A percentile compares a stretch with the other conserved stretches of the same genome.
Conservation (phyloP, 345 rosid species). For the Euphorbia pulcherrima region DNA sequence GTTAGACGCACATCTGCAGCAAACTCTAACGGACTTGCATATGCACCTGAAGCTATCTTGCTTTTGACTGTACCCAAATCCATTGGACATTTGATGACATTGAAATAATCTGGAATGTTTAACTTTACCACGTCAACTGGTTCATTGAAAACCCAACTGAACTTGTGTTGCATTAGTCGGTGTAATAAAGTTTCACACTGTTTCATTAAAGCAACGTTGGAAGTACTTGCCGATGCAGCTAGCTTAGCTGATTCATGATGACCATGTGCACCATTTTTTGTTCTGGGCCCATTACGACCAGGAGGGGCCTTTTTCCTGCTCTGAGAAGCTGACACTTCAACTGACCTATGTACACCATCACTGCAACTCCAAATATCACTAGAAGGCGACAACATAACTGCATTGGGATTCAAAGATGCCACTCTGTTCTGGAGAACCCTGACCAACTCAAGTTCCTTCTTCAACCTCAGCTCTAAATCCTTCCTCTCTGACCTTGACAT, state of each 20-base stretch:
- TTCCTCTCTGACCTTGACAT: constrained; percentile 60
- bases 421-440: constrained; percentile 54
- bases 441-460: constrained; percentile 70
- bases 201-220: constrained; percentile 46
- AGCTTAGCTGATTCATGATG: constrained; percentile 30
- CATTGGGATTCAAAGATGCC: constrained; percentile 38
- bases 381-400: constrained; percentile 40
- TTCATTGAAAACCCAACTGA: constrained; percentile 56
- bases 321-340: constrained; percentile 33
- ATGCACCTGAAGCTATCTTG: constrained; percentile 49
- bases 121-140: constrained; percentile 75
- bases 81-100: constrained; percentile 85
- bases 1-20: constrained; percentile 82
- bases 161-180: constrained; percentile 61
- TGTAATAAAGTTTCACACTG: constrained; percentile 59
- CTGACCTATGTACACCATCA: constrained; percentile 39
- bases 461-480: constrained; percentile 48
- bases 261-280: constrained; percentile 40
- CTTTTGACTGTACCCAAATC: constrained; percentile 77
- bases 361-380: constrained; percentile 60
- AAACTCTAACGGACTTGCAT: constrained; percentile 59
- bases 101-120: constrained; percentile 84
- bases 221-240: constrained; percentile 26
- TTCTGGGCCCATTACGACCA: constrained; percentile 39
- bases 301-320: constrained; percentile 48